These are phyloP conservation scores for Aureobasidium leucospermi DNA, from an alignment of 2,329 filamentous ascomycete species.

Conservation along the genomic window DNA sequence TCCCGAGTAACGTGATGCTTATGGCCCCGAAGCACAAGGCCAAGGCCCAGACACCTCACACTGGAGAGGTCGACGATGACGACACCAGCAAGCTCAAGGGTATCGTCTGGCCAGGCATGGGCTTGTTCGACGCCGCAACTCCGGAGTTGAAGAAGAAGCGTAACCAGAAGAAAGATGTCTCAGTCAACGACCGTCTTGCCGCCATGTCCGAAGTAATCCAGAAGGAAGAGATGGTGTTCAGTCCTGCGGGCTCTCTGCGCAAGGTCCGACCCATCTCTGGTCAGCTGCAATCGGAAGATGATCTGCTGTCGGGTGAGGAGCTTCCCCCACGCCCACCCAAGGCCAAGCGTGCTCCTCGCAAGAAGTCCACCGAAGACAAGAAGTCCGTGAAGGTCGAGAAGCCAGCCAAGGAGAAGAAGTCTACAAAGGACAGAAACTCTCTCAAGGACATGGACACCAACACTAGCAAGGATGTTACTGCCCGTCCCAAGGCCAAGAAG, in stretches of 20 bases:
- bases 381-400: conserved; percentile 7
- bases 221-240: conserved; percentile 59
- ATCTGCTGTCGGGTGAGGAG: conserved; percentile 26
- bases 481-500: background rate
- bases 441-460: conserved; percentile 25
- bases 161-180: conserved; percentile 71
- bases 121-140: conserved; percentile 72
- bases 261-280: conserved; percentile 39
- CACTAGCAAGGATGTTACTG: conserved; percentile 17
- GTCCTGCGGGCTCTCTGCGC: conserved; percentile 34
- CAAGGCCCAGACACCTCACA: background rate
- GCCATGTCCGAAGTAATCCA: conserved; percentile 56
- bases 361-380: conserved; percentile 22
- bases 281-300: conserved; percentile 32
- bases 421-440: conserved; percentile 15
- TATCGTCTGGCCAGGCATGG: conserved; percentile 69
- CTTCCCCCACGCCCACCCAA: conserved; percentile 23
- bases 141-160: conserved; percentile 64
- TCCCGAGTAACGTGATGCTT: background rate
- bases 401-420: conserved; percentile 21
- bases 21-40: background rate
- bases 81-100: conserved; percentile 57
- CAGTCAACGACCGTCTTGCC: conserved; percentile 61
- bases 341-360: conserved; percentile 20
- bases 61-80: conserved; percentile 20